Evolutionary conservation across 305 asterid species (phyloP).

Genomic region (Fraxinus xanthoxyloides): DNA sequence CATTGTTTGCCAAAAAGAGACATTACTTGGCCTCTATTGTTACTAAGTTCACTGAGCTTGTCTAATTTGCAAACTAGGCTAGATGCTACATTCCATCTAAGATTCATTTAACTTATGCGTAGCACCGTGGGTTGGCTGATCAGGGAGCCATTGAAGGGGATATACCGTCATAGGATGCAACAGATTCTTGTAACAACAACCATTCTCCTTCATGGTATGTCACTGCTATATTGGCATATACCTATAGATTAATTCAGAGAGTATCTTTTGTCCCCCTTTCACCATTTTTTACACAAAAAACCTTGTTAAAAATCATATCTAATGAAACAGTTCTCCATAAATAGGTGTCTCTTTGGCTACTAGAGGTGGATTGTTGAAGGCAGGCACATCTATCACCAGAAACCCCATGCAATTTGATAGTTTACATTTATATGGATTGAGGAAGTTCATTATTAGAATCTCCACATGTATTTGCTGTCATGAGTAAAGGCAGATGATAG

Average conservation of each 20-base stretch:
- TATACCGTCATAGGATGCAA: constrained; percentile 59
- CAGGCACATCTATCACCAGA: constrained; percentile 24
- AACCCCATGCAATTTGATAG: not conserved
- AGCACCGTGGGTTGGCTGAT: constrained; percentile 78
- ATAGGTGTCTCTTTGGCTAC: constrained; percentile 52
- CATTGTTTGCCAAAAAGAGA: constrained; percentile 15
- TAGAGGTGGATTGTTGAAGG: constrained; percentile 55
- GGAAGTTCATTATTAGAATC: constrained; percentile 22
- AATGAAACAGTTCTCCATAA: constrained; percentile 42
- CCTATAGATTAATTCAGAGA: not conserved
- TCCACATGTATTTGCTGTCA: not conserved
- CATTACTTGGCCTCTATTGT: not conserved
- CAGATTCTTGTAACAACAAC: constrained; percentile 59
- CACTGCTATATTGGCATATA: constrained; percentile 33
- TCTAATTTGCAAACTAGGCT: constrained; percentile 23
- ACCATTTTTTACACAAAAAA: constrained; percentile 12
- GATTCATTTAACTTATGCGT: constrained; percentile 45
- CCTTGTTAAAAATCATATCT: not conserved
- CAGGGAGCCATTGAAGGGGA: constrained; percentile 77
- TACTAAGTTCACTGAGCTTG: constrained; percentile 18
- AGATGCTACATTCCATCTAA: constrained; percentile 21
- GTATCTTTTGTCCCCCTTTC: constrained; percentile 32
- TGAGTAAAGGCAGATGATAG: not conserved
- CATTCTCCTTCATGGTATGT: constrained; percentile 74
- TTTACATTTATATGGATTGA: constrained; percentile 13